Percentiles rank a stretch among this genome's conserved stretches.
These are phyloP conservation scores for Coniella vitis DNA, from an alignment of 2,329 filamentous ascomycete species.

Conservation along the genomic window DNA sequence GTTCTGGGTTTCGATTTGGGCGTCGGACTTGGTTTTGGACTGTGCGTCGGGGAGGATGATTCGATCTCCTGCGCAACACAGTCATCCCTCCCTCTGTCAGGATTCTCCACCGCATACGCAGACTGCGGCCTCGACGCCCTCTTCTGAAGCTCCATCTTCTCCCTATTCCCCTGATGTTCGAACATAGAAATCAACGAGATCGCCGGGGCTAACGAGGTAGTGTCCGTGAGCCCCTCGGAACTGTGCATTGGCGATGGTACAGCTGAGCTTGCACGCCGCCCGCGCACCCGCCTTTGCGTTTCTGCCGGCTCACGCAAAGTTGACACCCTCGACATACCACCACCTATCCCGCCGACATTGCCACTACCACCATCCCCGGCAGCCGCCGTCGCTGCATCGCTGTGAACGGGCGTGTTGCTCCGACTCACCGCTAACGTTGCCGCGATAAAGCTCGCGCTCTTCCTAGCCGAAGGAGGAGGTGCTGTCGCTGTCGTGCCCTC, in stretches of 20 bases:
- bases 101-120: constrained; percentile 25
- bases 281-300: constrained; percentile 1
- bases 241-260: constrained; percentile 24
- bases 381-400: constrained; percentile 23
- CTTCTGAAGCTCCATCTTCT: constrained; percentile 28
- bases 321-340: constrained; percentile 20
- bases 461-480: constrained; percentile 28
- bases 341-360: neutral
- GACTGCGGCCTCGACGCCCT: constrained; percentile 20
- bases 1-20: constrained; percentile 22
- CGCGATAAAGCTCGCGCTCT: constrained; percentile 55
- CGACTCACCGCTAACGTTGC: constrained; percentile 57
- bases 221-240: constrained; percentile 38
- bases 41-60: neutral
- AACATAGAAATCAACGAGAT: constrained; percentile 63
- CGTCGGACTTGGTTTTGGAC: constrained; percentile 22
- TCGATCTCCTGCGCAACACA: neutral
- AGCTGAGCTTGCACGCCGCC: constrained; percentile 24
- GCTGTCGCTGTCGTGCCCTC: neutral
- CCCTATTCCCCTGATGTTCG: constrained; percentile 38
- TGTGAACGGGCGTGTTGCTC: constrained; percentile 46
- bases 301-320: constrained; percentile 10
- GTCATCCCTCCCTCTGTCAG: constrained; percentile 18
- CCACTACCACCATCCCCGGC: neutral
- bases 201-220: constrained; percentile 53